These are phyloP conservation scores for Polytrichum commune DNA, from an alignment of 225 moss, liverwort and hornwort species.

Conservation along the genomic window DNA sequence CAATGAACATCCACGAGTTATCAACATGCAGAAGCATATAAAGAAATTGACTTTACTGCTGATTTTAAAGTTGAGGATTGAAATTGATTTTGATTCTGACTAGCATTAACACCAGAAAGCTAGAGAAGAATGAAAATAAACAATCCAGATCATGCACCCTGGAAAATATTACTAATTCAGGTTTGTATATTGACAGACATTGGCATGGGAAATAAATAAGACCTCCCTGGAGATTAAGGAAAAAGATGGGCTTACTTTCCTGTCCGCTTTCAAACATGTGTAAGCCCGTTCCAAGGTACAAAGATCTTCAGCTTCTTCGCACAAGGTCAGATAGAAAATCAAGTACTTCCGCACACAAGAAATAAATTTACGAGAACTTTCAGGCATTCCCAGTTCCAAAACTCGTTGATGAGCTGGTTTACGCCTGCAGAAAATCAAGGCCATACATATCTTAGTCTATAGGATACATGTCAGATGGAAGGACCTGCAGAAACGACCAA, in stretches of 20 bases:
- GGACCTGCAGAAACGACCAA: too few relatives aligned
- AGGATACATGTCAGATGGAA: too few relatives aligned
- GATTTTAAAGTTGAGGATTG: too few relatives aligned
- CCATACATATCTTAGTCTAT: too few relatives aligned
- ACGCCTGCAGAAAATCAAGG: conserved; percentile 40
- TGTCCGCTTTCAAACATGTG: conserved; percentile 76
- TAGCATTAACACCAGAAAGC: too few relatives aligned
- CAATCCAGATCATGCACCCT: too few relatives aligned
- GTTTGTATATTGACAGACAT: too few relatives aligned
- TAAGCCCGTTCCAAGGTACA: conserved; percentile 89
- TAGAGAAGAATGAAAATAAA: too few relatives aligned
- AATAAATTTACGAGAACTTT: conserved; percentile 97
- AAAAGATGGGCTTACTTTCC: conserved; percentile 56
- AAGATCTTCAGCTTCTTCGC: conserved; percentile 90
- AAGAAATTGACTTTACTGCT: too few relatives aligned
- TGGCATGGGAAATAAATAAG: too few relatives aligned
- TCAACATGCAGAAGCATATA: not conserved
- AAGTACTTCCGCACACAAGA: conserved; percentile 96
- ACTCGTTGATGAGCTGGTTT: conserved; percentile 87
- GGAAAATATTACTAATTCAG: too few relatives aligned
- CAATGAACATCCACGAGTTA: conserved; percentile 2
- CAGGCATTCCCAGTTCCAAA: conserved; percentile 88
- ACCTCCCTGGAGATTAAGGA: not conserved
- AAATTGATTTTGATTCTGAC: too few relatives aligned
- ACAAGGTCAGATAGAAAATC: conserved; percentile 80